A percentile compares a stretch with the other conserved stretches of the same genome.
phyloP scores from a whole-genome alignment of 2,329 filamentous ascomycete species.

The Neonectria coccinea region DNA sequence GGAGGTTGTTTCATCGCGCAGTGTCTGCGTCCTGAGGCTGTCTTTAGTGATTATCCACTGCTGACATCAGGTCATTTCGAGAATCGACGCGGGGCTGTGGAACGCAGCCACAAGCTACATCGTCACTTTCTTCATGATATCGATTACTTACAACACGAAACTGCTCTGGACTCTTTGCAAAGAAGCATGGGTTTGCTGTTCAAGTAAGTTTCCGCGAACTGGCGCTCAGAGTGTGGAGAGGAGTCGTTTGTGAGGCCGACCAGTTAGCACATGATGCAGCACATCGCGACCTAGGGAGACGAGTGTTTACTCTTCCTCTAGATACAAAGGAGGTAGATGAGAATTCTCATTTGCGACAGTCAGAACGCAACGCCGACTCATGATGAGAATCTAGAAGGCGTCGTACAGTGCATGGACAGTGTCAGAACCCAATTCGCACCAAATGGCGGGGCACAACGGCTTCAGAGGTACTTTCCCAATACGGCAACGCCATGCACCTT shows the following conservation, averaged over 20 bases:
- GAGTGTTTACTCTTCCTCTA: neutral
- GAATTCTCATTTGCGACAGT: neutral
- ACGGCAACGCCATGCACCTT: slow-evolving; percentile 14
- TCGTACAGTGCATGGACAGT: slow-evolving; percentile 17
- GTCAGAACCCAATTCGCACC: slow-evolving; percentile 20
- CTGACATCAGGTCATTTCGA: slow-evolving; percentile 2
- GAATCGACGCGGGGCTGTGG: neutral
- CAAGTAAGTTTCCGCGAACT: neutral
- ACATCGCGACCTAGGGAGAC: neutral
- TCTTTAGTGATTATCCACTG: neutral
- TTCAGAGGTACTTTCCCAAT: slow-evolving; percentile 27
- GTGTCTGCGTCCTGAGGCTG: neutral
- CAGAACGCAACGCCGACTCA: neutral
- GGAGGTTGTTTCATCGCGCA: neutral
- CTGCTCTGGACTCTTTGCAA: neutral
- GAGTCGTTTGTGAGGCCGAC: neutral
- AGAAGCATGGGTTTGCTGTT: neutral
- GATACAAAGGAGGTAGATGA: neutral
- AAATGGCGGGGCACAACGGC: slow-evolving; percentile 14
- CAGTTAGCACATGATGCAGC: neutral
- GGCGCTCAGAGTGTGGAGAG: neutral
- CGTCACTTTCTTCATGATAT: neutral
- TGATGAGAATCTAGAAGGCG: neutral
- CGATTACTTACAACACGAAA: neutral
- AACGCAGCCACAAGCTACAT: neutral